phyloP scores from a whole-genome alignment of 345 rosid genomes.

The Conringia planisiliqua region DNA sequence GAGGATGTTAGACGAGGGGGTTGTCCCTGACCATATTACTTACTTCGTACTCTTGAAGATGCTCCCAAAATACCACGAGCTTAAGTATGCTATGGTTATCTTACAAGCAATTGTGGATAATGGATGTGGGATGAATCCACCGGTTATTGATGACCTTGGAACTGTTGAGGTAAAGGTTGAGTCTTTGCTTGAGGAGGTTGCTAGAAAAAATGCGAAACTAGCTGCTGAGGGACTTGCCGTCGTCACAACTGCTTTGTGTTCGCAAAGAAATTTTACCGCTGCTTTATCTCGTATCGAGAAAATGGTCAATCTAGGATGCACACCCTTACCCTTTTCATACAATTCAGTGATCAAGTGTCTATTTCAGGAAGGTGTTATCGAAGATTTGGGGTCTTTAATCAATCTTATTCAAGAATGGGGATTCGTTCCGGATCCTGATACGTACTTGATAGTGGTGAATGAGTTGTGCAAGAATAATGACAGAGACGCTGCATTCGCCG shows the following conservation, averaged over 20 bases:
- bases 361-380: constrained; percentile 38
- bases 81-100: constrained; percentile 44
- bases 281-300: constrained; percentile 42
- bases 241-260: constrained; percentile 54
- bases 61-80: constrained; percentile 46
- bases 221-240: constrained; percentile 51
- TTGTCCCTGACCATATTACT: constrained; percentile 62
- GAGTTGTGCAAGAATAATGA: constrained; percentile 51
- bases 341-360: constrained; percentile 57
- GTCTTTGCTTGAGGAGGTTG: constrained; percentile 45
- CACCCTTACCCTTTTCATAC: constrained; percentile 47
- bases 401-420: constrained; percentile 43
- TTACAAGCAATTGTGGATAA: constrained; percentile 46
- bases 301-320: constrained; percentile 44
- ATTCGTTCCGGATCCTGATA: constrained; percentile 46
- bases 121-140: constrained; percentile 41
- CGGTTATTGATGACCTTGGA: constrained; percentile 15
- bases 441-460: constrained; percentile 50
- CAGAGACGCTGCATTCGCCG: constrained; percentile 38
- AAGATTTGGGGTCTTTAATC: constrained; percentile 39
- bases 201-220: constrained; percentile 35
- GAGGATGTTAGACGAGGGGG: constrained; percentile 45
- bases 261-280: constrained; percentile 33
- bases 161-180: constrained; percentile 40
- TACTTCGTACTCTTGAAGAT: constrained; percentile 55